Base-by-base conservation (phyloP, 1,284 basidiomycete species). In the Paramarasmius palmivorus region DNA sequence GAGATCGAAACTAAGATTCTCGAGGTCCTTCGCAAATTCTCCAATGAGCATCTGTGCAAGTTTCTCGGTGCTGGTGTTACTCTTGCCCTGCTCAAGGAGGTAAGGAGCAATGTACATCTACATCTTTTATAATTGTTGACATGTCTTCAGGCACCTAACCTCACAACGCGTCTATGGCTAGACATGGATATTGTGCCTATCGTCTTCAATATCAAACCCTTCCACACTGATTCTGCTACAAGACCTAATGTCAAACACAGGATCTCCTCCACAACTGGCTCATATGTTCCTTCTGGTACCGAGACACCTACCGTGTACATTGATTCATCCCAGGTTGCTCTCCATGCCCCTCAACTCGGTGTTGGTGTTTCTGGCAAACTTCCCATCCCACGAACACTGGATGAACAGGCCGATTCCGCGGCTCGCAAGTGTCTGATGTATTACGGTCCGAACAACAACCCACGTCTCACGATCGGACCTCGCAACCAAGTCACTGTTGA, bases 401-500 rank as follows among this genome's bases (percentile, higher is more conserved):
- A 92, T 59, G 89, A 92, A 65, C 89, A 91, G 69, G 87, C 89
- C 35, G 90, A 92, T 63, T 90, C 88, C 19, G 89, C 89, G 4
- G 89, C 87, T 35, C 86, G 90, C 63, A 92, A 92, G 66, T 84
- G 82, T 63, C 71, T 92, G 65, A 86, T 90, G 86, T 84, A 88
- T 70, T 91, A 83, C 62, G 89, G 88, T 20, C 89, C 89, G 15
- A 78, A 78, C 61, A 90, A 91, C 71, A 90, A 88, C 67, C 90
- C 90, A 15, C 86, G 89, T 62, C 75, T 92, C 36, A 82, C 74
- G 62, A 92, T 92, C 63, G 90, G 86, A 2, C 77, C 88, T 48
- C 84, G 87, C 59, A 92, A 91, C 68, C 86, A 91, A 64, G 89
- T 92, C 60, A 80, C 84, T 41, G 90, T 92, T 54, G 90, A 91